These are phyloP conservation scores for Nicotiana tomentosiformis DNA, from an alignment of 257 asterid species.

Conservation along the genomic window DNA sequence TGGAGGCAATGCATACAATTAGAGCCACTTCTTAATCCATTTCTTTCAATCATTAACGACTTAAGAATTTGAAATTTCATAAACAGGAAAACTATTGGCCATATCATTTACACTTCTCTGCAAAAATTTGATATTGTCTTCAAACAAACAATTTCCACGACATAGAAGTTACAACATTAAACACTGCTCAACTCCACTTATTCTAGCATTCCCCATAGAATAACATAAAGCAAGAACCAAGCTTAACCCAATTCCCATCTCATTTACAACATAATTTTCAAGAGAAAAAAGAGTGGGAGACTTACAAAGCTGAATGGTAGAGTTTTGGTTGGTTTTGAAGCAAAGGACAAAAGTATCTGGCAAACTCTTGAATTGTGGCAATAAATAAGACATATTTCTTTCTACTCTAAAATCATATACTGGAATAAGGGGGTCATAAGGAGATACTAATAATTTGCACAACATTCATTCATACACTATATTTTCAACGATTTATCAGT, in stretches of 20 bases:
- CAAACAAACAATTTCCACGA: background rate
- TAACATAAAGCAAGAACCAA: background rate
- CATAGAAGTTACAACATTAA: background rate
- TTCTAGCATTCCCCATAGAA: background rate
- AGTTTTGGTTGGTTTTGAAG: constrained; percentile 50
- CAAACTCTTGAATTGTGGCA: constrained; percentile 92
- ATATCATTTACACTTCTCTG: background rate
- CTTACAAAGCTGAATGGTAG: constrained; percentile 41
- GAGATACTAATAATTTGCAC: background rate
- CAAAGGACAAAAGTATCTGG: constrained; percentile 69
- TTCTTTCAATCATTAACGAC: background rate
- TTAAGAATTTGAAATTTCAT: background rate
- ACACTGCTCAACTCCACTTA: background rate
- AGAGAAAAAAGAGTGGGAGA: background rate
- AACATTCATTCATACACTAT: constrained; percentile 4
- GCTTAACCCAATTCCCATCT: background rate
- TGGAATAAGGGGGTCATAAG: constrained; percentile 12
- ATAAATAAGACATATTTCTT: constrained; percentile 69
- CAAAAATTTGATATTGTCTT: background rate
- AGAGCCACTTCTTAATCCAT: background rate
- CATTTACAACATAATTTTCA: background rate
- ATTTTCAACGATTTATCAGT: background rate
- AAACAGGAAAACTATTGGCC: background rate
- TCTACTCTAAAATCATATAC: constrained; percentile 19
- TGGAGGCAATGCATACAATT: background rate